phyloP scores from a whole-genome alignment of 768 basidiomycete species.

The Lactarius pseudohatsudake region DNA sequence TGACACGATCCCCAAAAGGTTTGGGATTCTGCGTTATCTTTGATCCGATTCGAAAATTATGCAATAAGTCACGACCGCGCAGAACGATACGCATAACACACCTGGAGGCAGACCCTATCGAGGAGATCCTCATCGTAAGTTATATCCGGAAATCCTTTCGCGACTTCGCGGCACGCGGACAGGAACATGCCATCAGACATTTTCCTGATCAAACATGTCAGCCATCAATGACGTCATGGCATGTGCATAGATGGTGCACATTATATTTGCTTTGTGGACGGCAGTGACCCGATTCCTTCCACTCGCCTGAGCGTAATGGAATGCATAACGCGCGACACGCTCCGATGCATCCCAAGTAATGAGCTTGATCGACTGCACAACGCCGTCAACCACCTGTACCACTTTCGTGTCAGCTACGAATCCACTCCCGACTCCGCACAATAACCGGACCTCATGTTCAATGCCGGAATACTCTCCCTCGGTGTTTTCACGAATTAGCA shows the following conservation, averaged over 20 bases:
- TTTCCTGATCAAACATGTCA: constrained; percentile 63
- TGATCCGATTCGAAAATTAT: background rate
- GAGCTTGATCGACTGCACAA: constrained; percentile 99
- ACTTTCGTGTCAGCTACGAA: constrained; percentile 21
- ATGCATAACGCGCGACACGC: constrained; percentile 97
- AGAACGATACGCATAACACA: constrained; percentile 35
- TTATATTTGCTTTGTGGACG: constrained; percentile 99
- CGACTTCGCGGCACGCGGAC: constrained; percentile 93
- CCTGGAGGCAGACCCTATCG: constrained; percentile 93
- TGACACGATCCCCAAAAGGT: constrained; percentile 94
- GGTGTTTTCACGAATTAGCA: constrained; percentile 98
- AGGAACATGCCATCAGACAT: constrained; percentile 99
- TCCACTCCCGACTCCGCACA: constrained; percentile 9
- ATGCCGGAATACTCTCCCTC: constrained; percentile 99
- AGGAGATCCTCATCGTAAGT: constrained; percentile 95
- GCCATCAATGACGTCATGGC: constrained; percentile 18
- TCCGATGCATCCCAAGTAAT: constrained; percentile 99
- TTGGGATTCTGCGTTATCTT: constrained; percentile 90
- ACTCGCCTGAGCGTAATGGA: constrained; percentile 90
- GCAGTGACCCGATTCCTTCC: constrained; percentile 93
- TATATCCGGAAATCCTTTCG: constrained; percentile 92
- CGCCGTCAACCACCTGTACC: constrained; percentile 87
- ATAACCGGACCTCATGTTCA: constrained; percentile 82
- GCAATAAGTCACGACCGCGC: background rate
- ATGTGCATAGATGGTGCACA: constrained; percentile 48